Conservation (phyloP, 306 rosid species). For the Cicer chorassanicum region DNA sequence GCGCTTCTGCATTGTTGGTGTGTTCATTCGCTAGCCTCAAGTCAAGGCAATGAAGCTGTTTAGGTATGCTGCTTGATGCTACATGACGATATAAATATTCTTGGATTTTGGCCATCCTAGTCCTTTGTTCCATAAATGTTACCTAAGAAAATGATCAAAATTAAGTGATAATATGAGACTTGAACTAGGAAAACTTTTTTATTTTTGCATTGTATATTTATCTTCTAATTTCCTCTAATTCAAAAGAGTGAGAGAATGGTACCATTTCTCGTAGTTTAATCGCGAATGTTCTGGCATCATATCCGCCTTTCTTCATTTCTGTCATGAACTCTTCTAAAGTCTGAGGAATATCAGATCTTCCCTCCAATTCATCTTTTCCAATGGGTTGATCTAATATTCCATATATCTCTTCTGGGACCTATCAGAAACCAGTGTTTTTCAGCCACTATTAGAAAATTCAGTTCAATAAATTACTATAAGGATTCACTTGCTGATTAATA, state of each 20-base stretch:
- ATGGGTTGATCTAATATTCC: slow-evolving; percentile 69
- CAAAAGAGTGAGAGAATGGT: slow-evolving; percentile 18
- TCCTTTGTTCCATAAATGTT: slow-evolving; percentile 73
- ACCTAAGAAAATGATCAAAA: slow-evolving; percentile 49
- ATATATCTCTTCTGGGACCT: slow-evolving; percentile 89
- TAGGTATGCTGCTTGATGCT: slow-evolving; percentile 96
- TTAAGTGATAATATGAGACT: slow-evolving; percentile 1
- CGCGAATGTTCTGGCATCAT: slow-evolving; percentile 79
- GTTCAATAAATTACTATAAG: background rate
- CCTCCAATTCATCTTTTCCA: slow-evolving; percentile 63
- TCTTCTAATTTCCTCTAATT: slow-evolving; percentile 14
- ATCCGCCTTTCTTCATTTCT: slow-evolving; percentile 59
- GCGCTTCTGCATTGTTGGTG: slow-evolving; percentile 82
- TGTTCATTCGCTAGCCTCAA: slow-evolving; percentile 83
- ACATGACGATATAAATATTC: slow-evolving; percentile 86
- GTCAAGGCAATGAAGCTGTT: slow-evolving; percentile 90
- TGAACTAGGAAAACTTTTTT: background rate
- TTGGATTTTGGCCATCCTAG: slow-evolving; percentile 84
- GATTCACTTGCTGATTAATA: slow-evolving; percentile 16
- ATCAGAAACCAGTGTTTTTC: slow-evolving; percentile 40
- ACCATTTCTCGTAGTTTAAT: slow-evolving; percentile 87
- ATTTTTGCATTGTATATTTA: background rate
- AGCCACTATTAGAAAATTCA: slow-evolving; percentile 32
- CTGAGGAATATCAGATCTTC: slow-evolving; percentile 85
- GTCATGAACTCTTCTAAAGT: slow-evolving; percentile 79